Evolutionary conservation across 257 asterid species (phyloP), one percentile per base, ranked within the genome.

Genomic region (Solanum dulcamara): DNA sequence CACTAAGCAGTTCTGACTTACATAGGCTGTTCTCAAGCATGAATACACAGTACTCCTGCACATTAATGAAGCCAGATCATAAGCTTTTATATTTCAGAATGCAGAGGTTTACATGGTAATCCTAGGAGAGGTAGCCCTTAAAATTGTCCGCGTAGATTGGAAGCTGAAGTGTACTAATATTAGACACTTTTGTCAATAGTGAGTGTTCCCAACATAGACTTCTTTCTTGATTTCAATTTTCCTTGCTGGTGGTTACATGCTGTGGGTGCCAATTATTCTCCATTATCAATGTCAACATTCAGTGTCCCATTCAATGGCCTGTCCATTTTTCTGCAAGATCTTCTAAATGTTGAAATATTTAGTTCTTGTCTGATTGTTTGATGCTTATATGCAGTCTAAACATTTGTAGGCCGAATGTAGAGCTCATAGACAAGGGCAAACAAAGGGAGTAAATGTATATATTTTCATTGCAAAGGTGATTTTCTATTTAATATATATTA

Each of bases 401-500:
- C 83, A 86, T 80, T 86, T 86, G 90, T 83, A 96, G 99, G 99
- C 99, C 85, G 99, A 96, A 93, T 93, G 91, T 90, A 94, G 99
- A 92, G 98, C 97, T 86, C 99, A 96, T 86, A 93, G 99, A 90
- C 94, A 90, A 83, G 99, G 99, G 75, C 99, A 96, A 88, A 95
- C 90, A 83, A 93, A 94, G 81, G 92, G 88, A 85, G 98, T 96
- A 84, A 95, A 96, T 88, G 86, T 95, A 81, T 96, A 96, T 88
- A 92, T 96, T 88, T 96, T 96, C 89, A 95, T 98, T 66, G 99
- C 94, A 62, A 92, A 95, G 99, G 99, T 96, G 85, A 48, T 42
- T 28, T 48, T 9, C 28, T 77, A 48, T 46, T 77, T 46, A 48
- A 77, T 46, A 46, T 44, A 44, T 77, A 46, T 42, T 70, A 5